Evolutionary conservation across 768 basidiomycete genomes (phyloP).

Genomic region (Lentinula lateritia): DNA sequence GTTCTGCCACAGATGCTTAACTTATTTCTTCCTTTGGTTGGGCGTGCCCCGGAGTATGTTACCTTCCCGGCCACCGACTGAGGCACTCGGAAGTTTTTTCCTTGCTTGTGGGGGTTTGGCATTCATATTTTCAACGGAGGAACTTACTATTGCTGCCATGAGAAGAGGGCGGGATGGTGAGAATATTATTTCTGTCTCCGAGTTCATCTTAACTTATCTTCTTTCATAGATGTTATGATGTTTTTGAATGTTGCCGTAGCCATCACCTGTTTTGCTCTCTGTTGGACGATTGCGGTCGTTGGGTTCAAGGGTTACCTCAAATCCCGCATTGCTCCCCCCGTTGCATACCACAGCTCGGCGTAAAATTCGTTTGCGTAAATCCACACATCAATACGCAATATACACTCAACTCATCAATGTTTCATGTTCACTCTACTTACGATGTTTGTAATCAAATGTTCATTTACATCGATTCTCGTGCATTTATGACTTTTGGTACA

Average conservation of each 20-base stretch:
- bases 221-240: constrained; percentile 73
- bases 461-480: neutral
- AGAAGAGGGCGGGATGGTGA: constrained; percentile 78
- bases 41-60: constrained; percentile 77
- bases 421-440: neutral
- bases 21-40: constrained; percentile 94
- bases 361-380: constrained; percentile 6
- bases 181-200: constrained; percentile 13
- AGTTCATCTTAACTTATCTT: constrained; percentile 3
- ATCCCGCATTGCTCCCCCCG: constrained; percentile 25
- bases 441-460: neutral
- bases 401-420: neutral
- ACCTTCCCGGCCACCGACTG: constrained; percentile 91
- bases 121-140: constrained; percentile 89
- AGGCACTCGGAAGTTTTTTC: constrained; percentile 84
- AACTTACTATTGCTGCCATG: constrained; percentile 89
- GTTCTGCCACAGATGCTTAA: constrained; percentile 36
- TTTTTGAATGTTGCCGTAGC: constrained; percentile 83
- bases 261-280: constrained; percentile 79
- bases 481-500: neutral
- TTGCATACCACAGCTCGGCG: constrained; percentile 29
- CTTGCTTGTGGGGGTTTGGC: constrained; percentile 82
- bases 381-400: no score
- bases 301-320: constrained; percentile 81
- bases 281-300: constrained; percentile 74